Percentiles rank a stretch among this genome's conserved stretches.
Evolutionary conservation across 2,329 filamentous ascomycete genomes (phyloP).

Genomic region (Microdochium bolleyi): DNA sequence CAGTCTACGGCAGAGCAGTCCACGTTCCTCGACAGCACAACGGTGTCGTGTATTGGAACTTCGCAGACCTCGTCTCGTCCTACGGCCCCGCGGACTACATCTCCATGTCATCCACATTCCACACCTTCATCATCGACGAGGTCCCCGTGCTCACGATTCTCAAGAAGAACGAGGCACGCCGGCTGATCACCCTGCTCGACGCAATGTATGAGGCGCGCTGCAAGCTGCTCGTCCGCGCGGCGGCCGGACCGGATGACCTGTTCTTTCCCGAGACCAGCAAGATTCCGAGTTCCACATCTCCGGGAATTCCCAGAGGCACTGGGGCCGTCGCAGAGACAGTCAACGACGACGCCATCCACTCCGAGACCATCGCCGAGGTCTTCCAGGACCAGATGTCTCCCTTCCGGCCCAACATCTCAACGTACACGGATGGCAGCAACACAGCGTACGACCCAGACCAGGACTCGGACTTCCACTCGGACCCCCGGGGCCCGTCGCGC

Average conservation of each 20-base stretch:
- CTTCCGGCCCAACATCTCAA: constrained; percentile 71
- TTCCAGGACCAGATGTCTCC: constrained; percentile 72
- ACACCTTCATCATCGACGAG: constrained; percentile 67
- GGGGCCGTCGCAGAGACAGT: constrained; percentile 29
- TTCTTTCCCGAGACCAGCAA: constrained; percentile 61
- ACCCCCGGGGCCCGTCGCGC: background rate
- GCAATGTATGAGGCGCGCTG: constrained; percentile 77
- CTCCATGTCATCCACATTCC: constrained; percentile 69
- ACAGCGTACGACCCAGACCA: constrained; percentile 47
- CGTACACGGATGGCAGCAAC: constrained; percentile 42
- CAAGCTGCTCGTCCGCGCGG: constrained; percentile 63
- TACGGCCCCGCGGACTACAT: constrained; percentile 80
- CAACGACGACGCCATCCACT: constrained; percentile 45
- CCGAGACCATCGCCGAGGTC: constrained; percentile 64
- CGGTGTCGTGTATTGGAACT: constrained; percentile 58
- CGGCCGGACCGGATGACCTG: constrained; percentile 60
- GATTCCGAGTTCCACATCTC: too few species aligned
- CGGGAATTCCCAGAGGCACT: too few species aligned
- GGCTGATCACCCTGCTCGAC: constrained; percentile 74
- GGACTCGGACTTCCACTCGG: constrained; percentile 31
- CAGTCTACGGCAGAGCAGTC: constrained; percentile 58
- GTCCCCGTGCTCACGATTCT: constrained; percentile 59
- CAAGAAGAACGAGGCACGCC: constrained; percentile 73
- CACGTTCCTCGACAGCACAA: constrained; percentile 47
- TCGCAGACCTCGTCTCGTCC: constrained; percentile 56